Base-by-base conservation (phyloP, 192 early-diverging fungal species). In the Kappamyces sp. region DNA sequence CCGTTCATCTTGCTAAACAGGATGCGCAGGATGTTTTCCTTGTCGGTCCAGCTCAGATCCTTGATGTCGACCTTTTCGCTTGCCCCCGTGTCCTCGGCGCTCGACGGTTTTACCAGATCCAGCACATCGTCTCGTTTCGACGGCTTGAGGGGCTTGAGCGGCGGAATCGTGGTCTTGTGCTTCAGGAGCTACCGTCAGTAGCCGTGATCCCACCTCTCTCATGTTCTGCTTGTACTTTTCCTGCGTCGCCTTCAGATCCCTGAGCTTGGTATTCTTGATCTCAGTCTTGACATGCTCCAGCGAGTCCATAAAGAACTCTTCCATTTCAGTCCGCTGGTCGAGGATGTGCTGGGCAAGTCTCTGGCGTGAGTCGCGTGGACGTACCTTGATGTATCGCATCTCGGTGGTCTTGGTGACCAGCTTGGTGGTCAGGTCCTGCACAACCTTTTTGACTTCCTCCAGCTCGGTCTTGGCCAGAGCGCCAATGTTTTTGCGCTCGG, bases 1-100 rank as follows among this genome's bases (percentile, higher is more conserved):
- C 79, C 79, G 54, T 84, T 84, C 81, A 84, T 84, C 41, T 80
- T 76, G 4, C 79, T 79, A 74, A 84, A 84, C 34, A 84, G 66
- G 7, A 84, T 54, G 1, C 81, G 66, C 49, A 84, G 48, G n/a
- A 84, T 64, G 41, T 73, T 67, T 60, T 84, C 81, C 52, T 78
- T 78, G 57, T 84, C 81, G 1, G 36, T 48, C 81, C 79, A 82
- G 8, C 49, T 43, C 9, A 84, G 65, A 1, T 79, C 78, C 14
- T 40, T 39, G 30, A 84, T 67, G 39, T 83, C 80, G 3, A 78
- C 65, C 54, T 69, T 71, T 48, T 45, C 60, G 33, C 60, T 47
- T 12, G 38, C 15, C 39, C 47, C 65, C 11, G 57, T 63, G 22
- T 41, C 31, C 5, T 61, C 29, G 6, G 66, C 14, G 14, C 35